phyloP scores from a whole-genome alignment of 306 rosid genomes.

The Gillenia trifoliata region DNA sequence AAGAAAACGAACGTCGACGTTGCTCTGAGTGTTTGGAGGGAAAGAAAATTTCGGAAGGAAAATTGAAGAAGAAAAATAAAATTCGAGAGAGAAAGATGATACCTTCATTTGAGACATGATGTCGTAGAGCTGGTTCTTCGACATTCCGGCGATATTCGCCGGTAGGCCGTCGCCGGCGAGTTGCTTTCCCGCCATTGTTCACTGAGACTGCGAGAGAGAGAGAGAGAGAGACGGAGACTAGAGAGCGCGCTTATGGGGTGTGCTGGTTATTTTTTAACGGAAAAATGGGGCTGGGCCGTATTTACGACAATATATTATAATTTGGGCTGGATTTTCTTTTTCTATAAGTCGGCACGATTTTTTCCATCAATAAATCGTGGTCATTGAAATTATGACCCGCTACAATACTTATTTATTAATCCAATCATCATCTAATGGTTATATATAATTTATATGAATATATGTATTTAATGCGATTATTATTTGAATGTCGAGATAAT shows the following conservation, averaged over 20 bases:
- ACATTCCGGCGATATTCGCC: slow-evolving; percentile 83
- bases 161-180: slow-evolving; percentile 58
- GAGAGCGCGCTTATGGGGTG: neutral
- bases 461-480: too few species aligned
- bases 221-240: neutral
- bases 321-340: neutral
- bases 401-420: too few species aligned
- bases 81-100: neutral
- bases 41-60: neutral
- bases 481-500: too few species aligned
- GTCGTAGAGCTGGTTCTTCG: slow-evolving; percentile 83
- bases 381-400: too few species aligned
- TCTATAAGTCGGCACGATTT: neutral
- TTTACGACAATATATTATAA: neutral
- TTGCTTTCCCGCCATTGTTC: slow-evolving; percentile 83
- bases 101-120: slow-evolving; percentile 99
- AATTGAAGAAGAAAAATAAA: neutral
- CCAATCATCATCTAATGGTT: too few species aligned
- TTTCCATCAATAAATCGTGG: neutral
- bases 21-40: neutral
- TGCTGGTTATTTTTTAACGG: neutral
- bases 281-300: neutral
- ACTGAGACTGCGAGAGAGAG: neutral
- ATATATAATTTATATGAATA: too few species aligned
- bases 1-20: neutral